Percentiles rank a stretch among this genome's conserved stretches.
Evolutionary conservation across 75 land plant genomes (phyloP).

Genomic region (Cupressus sempervirens): DNA sequence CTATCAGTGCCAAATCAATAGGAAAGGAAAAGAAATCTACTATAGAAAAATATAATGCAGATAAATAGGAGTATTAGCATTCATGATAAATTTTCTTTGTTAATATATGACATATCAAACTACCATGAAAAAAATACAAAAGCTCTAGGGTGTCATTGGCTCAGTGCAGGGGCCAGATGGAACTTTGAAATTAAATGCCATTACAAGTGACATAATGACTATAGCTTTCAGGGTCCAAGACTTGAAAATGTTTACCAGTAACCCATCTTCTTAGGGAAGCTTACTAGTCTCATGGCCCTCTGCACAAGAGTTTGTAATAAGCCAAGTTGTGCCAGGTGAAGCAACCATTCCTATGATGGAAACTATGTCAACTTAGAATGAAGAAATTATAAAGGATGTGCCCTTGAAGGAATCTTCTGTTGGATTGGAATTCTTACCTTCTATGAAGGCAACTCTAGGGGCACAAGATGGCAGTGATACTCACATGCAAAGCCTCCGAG

Average conservation of each 20-base stretch:
- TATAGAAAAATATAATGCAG: too few relatives aligned
- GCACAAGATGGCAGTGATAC: not conserved
- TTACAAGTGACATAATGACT: constrained; percentile 54
- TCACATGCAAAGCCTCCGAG: constrained; percentile 1
- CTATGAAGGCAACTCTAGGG: not conserved
- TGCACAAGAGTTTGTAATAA: constrained; percentile 1
- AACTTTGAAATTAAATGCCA: constrained; percentile 61
- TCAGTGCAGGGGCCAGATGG: constrained; percentile 80
- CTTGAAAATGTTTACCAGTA: constrained; percentile 7
- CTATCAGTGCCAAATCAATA: too few relatives aligned
- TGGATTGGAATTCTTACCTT: not conserved
- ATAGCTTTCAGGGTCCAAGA: constrained; percentile 33
- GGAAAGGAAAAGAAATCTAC: too few relatives aligned
- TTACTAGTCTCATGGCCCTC: not conserved
- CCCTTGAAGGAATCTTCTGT: not conserved
- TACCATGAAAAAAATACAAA: too few relatives aligned
- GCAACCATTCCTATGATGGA: not conserved
- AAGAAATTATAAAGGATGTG: constrained; percentile 5
- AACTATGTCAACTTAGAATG: not conserved
- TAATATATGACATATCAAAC: too few relatives aligned
- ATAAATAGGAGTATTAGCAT: too few relatives aligned
- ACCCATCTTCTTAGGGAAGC: constrained; percentile 4
- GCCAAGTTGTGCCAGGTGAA: not conserved
- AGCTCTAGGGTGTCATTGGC: constrained; percentile 63
- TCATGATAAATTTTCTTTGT: too few relatives aligned